Evolutionary conservation across 2,329 filamentous ascomycete genomes (phyloP).

Genomic region (Aspergillus texensis): DNA sequence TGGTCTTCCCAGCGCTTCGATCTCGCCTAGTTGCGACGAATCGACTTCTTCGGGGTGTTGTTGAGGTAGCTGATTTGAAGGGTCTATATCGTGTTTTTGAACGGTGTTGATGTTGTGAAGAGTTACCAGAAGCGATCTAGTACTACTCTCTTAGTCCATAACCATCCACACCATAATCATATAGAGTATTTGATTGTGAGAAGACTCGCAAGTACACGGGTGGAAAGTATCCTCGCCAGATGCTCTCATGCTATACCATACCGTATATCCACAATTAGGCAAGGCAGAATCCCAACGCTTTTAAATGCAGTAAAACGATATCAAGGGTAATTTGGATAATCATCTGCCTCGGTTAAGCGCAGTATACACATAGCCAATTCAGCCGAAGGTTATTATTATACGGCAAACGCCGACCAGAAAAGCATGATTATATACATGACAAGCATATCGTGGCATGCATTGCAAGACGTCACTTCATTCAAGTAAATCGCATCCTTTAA

Average conservation of each 20-base stretch:
- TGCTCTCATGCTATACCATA: neutral
- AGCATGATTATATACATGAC: conserved; percentile 5
- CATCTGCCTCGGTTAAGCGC: neutral
- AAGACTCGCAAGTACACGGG: neutral
- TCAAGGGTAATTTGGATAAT: neutral
- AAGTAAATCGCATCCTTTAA: neutral
- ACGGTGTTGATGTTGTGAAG: conserved; percentile 64
- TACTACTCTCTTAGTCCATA: neutral
- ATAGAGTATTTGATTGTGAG: neutral
- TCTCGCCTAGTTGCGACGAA: conserved; percentile 80
- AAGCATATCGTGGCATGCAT: neutral
- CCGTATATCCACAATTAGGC: neutral
- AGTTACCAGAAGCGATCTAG: neutral
- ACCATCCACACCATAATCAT: neutral
- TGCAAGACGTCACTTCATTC: neutral
- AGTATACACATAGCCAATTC: neutral
- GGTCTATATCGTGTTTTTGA: conserved; percentile 95
- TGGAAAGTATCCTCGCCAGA: neutral
- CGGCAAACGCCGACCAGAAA: neutral
- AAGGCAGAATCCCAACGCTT: neutral
- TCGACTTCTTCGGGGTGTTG: conserved; percentile 71
- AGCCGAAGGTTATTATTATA: neutral
- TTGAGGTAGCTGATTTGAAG: conserved; percentile 90
- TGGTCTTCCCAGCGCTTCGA: conserved; percentile 88
- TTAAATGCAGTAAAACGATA: neutral